phyloP scores from a whole-genome alignment of 2,329 filamentous ascomycete species.

The Aspergillus carbonarius region DNA sequence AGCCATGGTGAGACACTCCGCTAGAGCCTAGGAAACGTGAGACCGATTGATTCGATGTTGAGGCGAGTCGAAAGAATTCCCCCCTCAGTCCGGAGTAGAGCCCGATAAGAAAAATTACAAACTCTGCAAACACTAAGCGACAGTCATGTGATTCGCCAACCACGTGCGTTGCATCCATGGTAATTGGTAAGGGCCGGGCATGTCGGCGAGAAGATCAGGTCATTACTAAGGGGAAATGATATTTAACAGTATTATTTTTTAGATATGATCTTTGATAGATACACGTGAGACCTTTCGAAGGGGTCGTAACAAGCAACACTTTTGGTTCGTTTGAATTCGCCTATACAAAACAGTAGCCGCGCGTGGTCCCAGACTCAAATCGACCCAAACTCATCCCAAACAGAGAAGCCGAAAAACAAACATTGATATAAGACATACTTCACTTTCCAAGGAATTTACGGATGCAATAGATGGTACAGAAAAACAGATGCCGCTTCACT shows the following conservation, averaged over 20 bases:
- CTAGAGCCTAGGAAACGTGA: background rate
- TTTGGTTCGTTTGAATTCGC: conserved; percentile 2
- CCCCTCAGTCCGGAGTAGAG: background rate
- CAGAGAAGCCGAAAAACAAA: background rate
- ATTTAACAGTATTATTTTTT: background rate
- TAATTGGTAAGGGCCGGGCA: too few relatives aligned
- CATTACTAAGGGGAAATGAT: background rate
- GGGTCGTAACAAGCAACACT: background rate
- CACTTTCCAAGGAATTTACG: background rate
- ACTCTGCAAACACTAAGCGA: conserved; percentile 7
- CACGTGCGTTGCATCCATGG: background rate
- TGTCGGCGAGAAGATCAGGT: too few relatives aligned
- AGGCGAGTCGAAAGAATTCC: background rate
- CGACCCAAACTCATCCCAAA: conserved; percentile 4
- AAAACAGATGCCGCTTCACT: conserved; percentile 23
- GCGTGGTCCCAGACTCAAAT: background rate
- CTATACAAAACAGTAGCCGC: background rate
- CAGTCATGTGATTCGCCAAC: background rate
- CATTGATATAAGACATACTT: background rate
- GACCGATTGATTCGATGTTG: background rate
- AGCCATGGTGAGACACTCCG: conserved; percentile 7
- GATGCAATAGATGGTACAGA: conserved; percentile 14
- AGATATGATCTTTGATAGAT: background rate
- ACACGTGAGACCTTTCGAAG: background rate
- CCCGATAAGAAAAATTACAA: conserved; percentile 1